Base-by-base conservation (phyloP, 2,329 filamentous ascomycete genomes). In the Orbilia javanica region DNA sequence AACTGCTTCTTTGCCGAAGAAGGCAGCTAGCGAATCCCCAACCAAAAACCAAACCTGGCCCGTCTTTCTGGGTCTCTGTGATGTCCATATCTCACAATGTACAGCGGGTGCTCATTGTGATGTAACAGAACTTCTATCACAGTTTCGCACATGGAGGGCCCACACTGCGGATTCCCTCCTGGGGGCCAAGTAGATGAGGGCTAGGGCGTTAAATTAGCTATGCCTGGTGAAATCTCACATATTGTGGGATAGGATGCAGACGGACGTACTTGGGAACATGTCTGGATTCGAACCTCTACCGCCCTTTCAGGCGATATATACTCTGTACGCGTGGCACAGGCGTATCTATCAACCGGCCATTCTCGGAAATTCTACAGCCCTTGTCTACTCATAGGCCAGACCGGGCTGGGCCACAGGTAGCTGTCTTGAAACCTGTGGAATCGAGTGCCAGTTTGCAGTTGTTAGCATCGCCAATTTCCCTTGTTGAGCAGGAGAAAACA, bases 381-480 rank as follows among this genome's bases (percentile, higher is more conserved):
- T n/a, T 39, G 18, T 15, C 27, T n/a, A 20, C 27, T 42, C 3
- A 57, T 57, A 8, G 29, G 10, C n/a, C 55, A 60, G 31, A 15
- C 18, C 5, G 34, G 34, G 1, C 34, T 22, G 29, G 27, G 34
- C 34, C 55, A 42, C 11, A 13, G 34, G 20, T 11, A 27, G n/a
- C 34, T 27, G 55, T 34, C 15, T n/a, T 60, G 7, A 57, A 34
- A 42, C 3, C 52, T 57, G 10, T 27, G 15, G 55, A 39, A 44
- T 44, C 42, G 42, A 44, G 8, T 57, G 22, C 8, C 27, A n/a
- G n/a, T n/a, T n/a, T n/a, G n/a, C 18, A 7, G 42, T 42, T 18
- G 55, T 68, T 60, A 68, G 36, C 50, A 57, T 68, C 65, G 34
- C 34, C 27, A 55, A 68, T 48, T 46, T 22, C 20, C 4, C 15